Conservation (phyloP, 768 basidiomycete species). For the Rhizopogon rudus region DNA sequence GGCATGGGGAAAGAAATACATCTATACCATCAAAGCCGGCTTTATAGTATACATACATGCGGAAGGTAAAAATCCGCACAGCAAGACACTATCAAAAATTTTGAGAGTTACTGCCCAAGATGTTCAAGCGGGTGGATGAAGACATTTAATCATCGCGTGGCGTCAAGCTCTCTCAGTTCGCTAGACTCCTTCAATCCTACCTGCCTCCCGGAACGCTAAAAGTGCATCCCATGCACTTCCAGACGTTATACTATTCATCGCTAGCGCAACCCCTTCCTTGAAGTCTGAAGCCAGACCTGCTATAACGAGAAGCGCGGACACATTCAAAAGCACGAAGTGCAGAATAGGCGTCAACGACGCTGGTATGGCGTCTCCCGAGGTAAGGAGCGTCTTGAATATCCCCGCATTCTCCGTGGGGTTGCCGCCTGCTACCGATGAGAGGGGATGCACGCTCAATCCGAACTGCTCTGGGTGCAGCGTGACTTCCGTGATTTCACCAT, state of each 20-base stretch:
- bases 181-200: conserved; percentile 30
- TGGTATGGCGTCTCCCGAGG: conserved; percentile 51
- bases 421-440: conserved; percentile 66
- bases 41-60: not conserved
- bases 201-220: conserved; percentile 44
- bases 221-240: conserved; percentile 59
- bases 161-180: not conserved
- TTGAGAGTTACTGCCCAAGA: not conserved
- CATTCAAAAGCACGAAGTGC: conserved; percentile 89
- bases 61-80: not conserved
- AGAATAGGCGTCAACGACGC: conserved; percentile 55
- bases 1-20: no score
- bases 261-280: conserved; percentile 66
- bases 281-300: conserved; percentile 70
- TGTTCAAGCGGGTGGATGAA: not conserved
- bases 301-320: conserved; percentile 83
- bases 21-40: no score
- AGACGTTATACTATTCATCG: conserved; percentile 53
- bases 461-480: conserved; percentile 71
- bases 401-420: conserved; percentile 77
- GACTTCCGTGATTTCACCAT: conserved; percentile 59
- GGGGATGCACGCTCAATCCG: conserved; percentile 67
- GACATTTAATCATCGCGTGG: not conserved
- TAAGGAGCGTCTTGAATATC: conserved; percentile 62
- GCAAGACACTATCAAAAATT: not conserved